A percentile compares a stretch with the other conserved stretches of the same genome.
Evolutionary conservation across 805 yeast genomes (phyloP).

Genomic region (Ogataea polymorpha): DNA sequence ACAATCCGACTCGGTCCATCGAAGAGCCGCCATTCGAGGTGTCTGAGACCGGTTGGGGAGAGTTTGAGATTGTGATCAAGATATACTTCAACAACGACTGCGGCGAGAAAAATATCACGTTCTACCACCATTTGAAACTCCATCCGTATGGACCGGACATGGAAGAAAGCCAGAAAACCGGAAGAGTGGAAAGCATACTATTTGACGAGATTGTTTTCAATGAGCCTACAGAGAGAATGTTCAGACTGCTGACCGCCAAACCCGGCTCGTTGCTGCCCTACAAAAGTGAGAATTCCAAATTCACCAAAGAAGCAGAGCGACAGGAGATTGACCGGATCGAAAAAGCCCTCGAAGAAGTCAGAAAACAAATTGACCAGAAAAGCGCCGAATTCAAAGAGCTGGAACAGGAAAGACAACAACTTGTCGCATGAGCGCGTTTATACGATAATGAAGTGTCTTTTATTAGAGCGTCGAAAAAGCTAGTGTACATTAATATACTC

Average conservation of each 20-base stretch:
- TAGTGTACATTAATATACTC: conserved; percentile 13
- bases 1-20: conserved; percentile 77
- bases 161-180: conserved; percentile 28
- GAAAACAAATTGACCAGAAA: conserved; percentile 24
- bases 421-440: conserved; percentile 7
- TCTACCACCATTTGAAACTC: conserved; percentile 85
- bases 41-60: conserved; percentile 99
- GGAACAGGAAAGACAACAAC: conserved; percentile 30
- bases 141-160: conserved; percentile 67
- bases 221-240: conserved; percentile 91
- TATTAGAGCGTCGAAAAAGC: not conserved
- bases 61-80: conserved; percentile 87
- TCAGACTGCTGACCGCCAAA: conserved; percentile 66
- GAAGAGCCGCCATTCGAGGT: conserved; percentile 93
- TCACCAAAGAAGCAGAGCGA: conserved; percentile 50
- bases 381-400: conserved; percentile 27
- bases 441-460: not conserved
- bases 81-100: conserved; percentile 84
- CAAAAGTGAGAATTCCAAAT: conserved; percentile 26
- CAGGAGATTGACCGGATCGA: conserved; percentile 62
- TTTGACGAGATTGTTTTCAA: conserved; percentile 93
- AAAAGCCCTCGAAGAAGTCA: conserved; percentile 31
- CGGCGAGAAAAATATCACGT: conserved; percentile 78
- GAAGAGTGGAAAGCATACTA: conserved; percentile 54
- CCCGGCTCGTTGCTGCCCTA: conserved; percentile 56